Evolutionary conservation across 768 basidiomycete genomes (phyloP).

Genomic region (Phallus indusiatus): DNA sequence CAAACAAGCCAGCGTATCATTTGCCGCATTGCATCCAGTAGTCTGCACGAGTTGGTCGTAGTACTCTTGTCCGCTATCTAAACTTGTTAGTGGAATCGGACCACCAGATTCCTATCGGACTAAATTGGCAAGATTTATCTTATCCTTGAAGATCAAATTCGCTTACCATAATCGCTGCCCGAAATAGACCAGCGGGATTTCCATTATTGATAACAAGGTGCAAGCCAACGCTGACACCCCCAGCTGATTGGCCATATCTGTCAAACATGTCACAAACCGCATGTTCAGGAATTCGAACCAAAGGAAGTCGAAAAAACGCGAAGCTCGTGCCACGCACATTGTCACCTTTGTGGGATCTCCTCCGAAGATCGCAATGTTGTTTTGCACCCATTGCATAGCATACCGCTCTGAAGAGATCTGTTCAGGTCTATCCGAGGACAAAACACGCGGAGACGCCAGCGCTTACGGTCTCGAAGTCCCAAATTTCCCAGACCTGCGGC

Average conservation of each 20-base stretch:
- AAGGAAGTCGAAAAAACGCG: no score
- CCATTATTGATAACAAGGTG: constrained; percentile 43
- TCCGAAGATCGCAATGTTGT: constrained; percentile 27
- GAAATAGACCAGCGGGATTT: constrained; percentile 36
- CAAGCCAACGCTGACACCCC: constrained; percentile 42
- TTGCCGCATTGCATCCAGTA: constrained; percentile 30
- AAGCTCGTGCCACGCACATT: not conserved
- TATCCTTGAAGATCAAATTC: not conserved
- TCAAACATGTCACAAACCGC: not conserved
- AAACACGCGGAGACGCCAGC: not conserved
- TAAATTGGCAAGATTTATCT: no score
- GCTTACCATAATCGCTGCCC: constrained; percentile 36
- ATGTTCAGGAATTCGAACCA: no score
- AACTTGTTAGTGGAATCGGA: constrained; percentile 34
- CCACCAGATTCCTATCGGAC: constrained; percentile 29
- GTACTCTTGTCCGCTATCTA: constrained; percentile 33
- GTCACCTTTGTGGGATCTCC: constrained; percentile 21
- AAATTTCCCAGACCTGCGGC: constrained; percentile 12
- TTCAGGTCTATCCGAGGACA: not conserved
- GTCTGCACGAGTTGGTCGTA: constrained; percentile 34
- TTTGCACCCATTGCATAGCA: constrained; percentile 29
- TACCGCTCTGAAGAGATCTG: not conserved
- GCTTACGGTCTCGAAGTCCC: constrained; percentile 13
- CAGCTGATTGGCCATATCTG: constrained; percentile 49
- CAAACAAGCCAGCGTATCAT: constrained; percentile 34